A percentile compares a stretch with the other conserved stretches of the same genome.
Conservation (phyloP, 2,329 filamentous ascomycete genomes). For the Stachybotrys chartarum region DNA sequence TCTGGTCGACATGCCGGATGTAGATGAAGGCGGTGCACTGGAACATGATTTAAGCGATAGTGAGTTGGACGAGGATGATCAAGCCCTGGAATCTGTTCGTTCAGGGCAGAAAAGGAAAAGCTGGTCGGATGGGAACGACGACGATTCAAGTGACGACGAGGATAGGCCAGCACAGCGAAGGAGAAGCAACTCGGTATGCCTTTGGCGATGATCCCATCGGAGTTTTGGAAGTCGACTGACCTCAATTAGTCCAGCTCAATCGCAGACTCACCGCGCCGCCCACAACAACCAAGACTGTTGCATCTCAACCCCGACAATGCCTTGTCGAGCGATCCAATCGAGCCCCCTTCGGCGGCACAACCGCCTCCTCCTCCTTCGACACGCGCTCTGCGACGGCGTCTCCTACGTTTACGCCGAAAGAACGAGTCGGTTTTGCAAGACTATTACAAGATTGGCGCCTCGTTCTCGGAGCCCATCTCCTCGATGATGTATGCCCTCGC, state of each 20-base stretch:
- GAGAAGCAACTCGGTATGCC: slow-evolving; percentile 76
- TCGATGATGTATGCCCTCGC: slow-evolving; percentile 92
- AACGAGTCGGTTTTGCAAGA: slow-evolving; percentile 69
- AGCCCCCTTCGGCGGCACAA: slow-evolving; percentile 52
- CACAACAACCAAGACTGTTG: slow-evolving; percentile 52
- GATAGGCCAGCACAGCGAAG: slow-evolving; percentile 72
- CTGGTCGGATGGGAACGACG: slow-evolving; percentile 63
- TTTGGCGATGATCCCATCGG: background rate
- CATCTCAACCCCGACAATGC: slow-evolving; percentile 42
- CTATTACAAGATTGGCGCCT: slow-evolving; percentile 83
- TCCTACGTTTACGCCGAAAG: slow-evolving; percentile 68
- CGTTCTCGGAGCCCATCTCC: slow-evolving; percentile 90
- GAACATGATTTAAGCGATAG: slow-evolving; percentile 54
- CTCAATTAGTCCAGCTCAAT: slow-evolving; percentile 54
- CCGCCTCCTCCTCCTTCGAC: slow-evolving; percentile 60
- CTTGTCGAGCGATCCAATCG: slow-evolving; percentile 39
- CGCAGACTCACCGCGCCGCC: slow-evolving; percentile 54
- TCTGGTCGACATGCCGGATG: slow-evolving; percentile 85
- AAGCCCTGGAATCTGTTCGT: slow-evolving; percentile 30
- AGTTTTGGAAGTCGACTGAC: background rate
- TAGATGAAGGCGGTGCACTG: slow-evolving; percentile 48
- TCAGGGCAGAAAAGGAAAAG: slow-evolving; percentile 71
- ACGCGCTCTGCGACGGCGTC: slow-evolving; percentile 61
- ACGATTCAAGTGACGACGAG: slow-evolving; percentile 65
- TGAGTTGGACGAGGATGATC: slow-evolving; percentile 49